Conservation (phyloP, 495 filamentous ascomycete species). For the Platismatia glauca region DNA sequence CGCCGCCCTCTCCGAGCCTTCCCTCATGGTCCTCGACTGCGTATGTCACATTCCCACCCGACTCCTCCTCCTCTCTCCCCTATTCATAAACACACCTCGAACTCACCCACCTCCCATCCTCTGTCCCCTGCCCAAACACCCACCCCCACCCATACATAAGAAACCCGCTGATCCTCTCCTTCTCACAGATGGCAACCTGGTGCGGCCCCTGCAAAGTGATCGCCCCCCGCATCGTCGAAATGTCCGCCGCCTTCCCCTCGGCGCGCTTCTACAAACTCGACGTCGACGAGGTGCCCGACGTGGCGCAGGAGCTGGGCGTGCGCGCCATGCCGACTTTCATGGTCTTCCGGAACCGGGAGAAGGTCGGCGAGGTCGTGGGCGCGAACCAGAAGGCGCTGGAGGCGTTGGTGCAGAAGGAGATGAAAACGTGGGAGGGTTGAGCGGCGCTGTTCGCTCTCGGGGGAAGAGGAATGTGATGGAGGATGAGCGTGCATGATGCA, state of each 20-base stretch:
- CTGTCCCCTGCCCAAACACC: not conserved
- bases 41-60: not conserved
- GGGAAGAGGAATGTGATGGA: not conserved
- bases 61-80: not conserved
- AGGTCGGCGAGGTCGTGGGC: slow-evolving; percentile 64
- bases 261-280: slow-evolving; percentile 85
- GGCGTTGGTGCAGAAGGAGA: not conserved
- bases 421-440: too few species aligned
- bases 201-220: slow-evolving; percentile 94
- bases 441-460: too few species aligned
- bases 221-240: slow-evolving; percentile 56
- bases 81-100: not conserved
- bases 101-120: not conserved
- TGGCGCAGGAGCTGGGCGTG: slow-evolving; percentile 35
- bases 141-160: not conserved
- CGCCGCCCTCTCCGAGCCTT: slow-evolving; percentile 37
- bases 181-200: slow-evolving; percentile 59
- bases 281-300: slow-evolving; percentile 70
- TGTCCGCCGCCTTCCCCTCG: slow-evolving; percentile 43
- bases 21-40: slow-evolving; percentile 72
- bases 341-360: slow-evolving; percentile 70
- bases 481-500: not conserved
- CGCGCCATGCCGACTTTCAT: slow-evolving; percentile 94
- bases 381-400: slow-evolving; percentile 61
- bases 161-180: not conserved